Conservation (phyloP, 1,284 basidiomycete species). For the Cryptococcus sp. region DNA sequence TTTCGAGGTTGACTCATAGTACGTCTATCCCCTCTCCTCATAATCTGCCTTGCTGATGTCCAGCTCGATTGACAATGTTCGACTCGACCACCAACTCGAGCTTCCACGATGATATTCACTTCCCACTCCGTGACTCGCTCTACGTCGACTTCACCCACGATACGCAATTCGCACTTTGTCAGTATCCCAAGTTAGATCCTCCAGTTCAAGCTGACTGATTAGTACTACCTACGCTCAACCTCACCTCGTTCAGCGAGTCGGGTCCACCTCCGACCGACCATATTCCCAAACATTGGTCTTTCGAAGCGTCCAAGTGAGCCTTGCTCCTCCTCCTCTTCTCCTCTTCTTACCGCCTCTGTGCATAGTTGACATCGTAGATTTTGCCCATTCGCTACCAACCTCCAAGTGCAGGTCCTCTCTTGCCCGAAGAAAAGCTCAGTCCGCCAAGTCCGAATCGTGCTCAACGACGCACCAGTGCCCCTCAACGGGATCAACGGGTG, state of each 20-base stretch:
- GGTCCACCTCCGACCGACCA: slow-evolving; percentile 68
- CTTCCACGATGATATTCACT: slow-evolving; percentile 54
- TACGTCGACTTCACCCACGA: slow-evolving; percentile 46
- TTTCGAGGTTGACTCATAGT: slow-evolving; percentile 45
- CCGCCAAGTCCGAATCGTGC: slow-evolving; percentile 49
- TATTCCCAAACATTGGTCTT: slow-evolving; percentile 56
- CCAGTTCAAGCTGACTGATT: slow-evolving; percentile 6
- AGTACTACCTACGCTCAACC: slow-evolving; percentile 59
- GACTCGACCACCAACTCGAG: slow-evolving; percentile 56
- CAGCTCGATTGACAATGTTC: slow-evolving; percentile 52
- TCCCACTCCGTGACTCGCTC: slow-evolving; percentile 59
- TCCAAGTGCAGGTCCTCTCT: slow-evolving; percentile 59
- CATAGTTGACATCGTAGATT: slow-evolving; percentile 22
- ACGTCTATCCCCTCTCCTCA: slow-evolving; percentile 2
- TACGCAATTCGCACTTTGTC: slow-evolving; percentile 41
- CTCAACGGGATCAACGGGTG: slow-evolving; percentile 58
- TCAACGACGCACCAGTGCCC: slow-evolving; percentile 59
- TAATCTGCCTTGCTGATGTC: not conserved
- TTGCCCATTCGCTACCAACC: slow-evolving; percentile 54
- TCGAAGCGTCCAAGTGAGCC: slow-evolving; percentile 41
- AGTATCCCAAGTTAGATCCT: slow-evolving; percentile 13
- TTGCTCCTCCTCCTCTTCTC: not conserved
- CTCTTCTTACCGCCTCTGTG: too few relatives aligned
- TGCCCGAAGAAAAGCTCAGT: slow-evolving; percentile 30
- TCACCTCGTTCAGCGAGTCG: slow-evolving; percentile 60